Evolutionary conservation across 495 filamentous ascomycete genomes (phyloP).

Genomic region (Hypomontagnella monticulosa): DNA sequence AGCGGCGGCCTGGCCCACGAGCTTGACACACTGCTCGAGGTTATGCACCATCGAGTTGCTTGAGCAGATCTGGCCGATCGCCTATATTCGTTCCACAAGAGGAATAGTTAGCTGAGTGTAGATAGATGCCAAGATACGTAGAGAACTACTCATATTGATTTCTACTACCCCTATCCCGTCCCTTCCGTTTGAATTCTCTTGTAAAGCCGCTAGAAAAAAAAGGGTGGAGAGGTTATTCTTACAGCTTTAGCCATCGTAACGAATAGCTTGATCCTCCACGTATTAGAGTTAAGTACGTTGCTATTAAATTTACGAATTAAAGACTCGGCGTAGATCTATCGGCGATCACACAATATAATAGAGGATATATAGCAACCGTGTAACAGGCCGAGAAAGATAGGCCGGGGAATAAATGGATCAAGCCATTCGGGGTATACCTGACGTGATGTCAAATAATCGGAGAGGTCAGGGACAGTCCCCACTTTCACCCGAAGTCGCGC

Average conservation of each 20-base stretch:
- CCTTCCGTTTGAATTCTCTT: not conserved
- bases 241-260: conserved; percentile 36
- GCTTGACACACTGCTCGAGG: conserved; percentile 73
- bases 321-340: not conserved
- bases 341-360: too few relatives aligned
- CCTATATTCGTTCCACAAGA: conserved; percentile 56
- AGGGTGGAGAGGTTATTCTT: not conserved
- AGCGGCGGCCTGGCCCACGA: conserved; percentile 76
- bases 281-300: too few relatives aligned
- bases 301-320: too few relatives aligned
- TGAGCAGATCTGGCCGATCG: conserved; percentile 87
- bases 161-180: not conserved
- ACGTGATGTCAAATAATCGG: conserved; percentile 29
- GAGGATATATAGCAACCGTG: not conserved
- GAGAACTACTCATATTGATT: not conserved
- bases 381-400: not conserved
- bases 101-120: conserved; percentile 1
- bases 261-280: too few relatives aligned
- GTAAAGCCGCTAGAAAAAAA: not conserved
- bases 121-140: not conserved
- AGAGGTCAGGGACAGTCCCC: conserved; percentile 16
- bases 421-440: conserved; percentile 29
- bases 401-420: conserved; percentile 15
- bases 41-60: conserved; percentile 82
- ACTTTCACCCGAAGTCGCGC: conserved; percentile 25